Conservation (phyloP, 2,329 filamentous ascomycete species). For the Botrytis fragariae region DNA sequence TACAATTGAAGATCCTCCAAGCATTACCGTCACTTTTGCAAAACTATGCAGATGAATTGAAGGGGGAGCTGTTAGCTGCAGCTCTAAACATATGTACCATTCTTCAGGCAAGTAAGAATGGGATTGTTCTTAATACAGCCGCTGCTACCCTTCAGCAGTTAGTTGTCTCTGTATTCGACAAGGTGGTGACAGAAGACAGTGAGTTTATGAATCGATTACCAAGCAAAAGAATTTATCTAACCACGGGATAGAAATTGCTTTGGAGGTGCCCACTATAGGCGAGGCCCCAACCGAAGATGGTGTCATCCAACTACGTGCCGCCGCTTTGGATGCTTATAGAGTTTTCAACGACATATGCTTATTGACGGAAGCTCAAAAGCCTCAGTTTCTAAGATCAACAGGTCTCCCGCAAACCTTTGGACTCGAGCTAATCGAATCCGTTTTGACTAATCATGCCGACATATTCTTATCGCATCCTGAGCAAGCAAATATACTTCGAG, state of each 20-base stretch:
- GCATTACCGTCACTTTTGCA: conserved; percentile 85
- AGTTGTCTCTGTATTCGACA: conserved; percentile 89
- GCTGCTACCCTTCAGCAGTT: conserved; percentile 95
- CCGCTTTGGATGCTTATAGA: conserved; percentile 81
- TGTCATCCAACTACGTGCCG: conserved; percentile 64
- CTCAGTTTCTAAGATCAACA: conserved; percentile 78
- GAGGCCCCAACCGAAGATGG: conserved; percentile 67
- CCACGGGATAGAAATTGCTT: conserved; percentile 33
- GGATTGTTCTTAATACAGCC: conserved; percentile 91
- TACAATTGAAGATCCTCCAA: conserved; percentile 94
- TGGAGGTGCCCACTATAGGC: conserved; percentile 58
- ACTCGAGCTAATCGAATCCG: conserved; percentile 86
- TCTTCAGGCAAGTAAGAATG: conserved; percentile 86
- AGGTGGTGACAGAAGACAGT: conserved; percentile 81
- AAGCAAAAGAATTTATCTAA: conserved; percentile 20
- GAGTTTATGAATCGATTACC: conserved; percentile 38
- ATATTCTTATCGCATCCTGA: conserved; percentile 78
- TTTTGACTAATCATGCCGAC: conserved; percentile 79
- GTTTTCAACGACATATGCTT: conserved; percentile 89
- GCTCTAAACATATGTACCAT: conserved; percentile 89
- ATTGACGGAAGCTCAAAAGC: conserved; percentile 77
- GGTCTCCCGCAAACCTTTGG: conserved; percentile 79
- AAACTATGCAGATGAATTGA: conserved; percentile 80
- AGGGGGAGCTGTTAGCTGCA: conserved; percentile 76
- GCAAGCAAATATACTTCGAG: conserved; percentile 73